A percentile compares a stretch with the other conserved stretches of the same genome.
phyloP scores from a whole-genome alignment of 2,329 filamentous ascomycete genomes.

The Aspergillus bombycis region DNA sequence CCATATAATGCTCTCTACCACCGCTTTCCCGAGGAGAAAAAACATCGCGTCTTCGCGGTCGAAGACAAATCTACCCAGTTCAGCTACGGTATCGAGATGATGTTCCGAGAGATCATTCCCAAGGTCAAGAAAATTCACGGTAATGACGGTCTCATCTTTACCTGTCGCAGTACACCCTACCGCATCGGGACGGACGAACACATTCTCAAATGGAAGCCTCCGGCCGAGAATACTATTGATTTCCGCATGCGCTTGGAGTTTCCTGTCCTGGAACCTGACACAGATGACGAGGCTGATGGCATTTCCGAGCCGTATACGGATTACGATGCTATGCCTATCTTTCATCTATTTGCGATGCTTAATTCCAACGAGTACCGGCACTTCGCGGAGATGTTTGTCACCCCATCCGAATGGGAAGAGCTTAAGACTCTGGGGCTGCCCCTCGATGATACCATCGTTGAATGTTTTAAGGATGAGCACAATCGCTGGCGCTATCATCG shows the following conservation, averaged over 20 bases:
- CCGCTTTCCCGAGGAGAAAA: slow-evolving; percentile 71
- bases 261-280: slow-evolving; percentile 68
- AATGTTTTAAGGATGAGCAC: slow-evolving; percentile 79
- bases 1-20: slow-evolving; percentile 74
- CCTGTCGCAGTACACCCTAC: slow-evolving; percentile 86
- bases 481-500: slow-evolving; percentile 83
- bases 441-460: slow-evolving; percentile 84
- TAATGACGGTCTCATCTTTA: slow-evolving; percentile 97
- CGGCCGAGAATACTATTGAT: slow-evolving; percentile 92
- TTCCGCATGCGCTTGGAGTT: slow-evolving; percentile 82
- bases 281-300: slow-evolving; percentile 68
- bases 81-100: slow-evolving; percentile 84
- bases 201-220: slow-evolving; percentile 98
- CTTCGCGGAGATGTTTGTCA: slow-evolving; percentile 71
- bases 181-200: slow-evolving; percentile 87
- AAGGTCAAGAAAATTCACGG: slow-evolving; percentile 74
- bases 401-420: slow-evolving; percentile 78
- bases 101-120: slow-evolving; percentile 86
- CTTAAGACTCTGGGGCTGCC: slow-evolving; percentile 75
- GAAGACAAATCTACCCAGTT: slow-evolving; percentile 89
- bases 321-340: slow-evolving; percentile 77
- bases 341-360: slow-evolving; percentile 71
- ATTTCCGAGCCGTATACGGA: slow-evolving; percentile 67
- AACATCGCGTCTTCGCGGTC: slow-evolving; percentile 75
- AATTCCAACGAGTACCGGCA: slow-evolving; percentile 66